phyloP scores from a whole-genome alignment of 495 filamentous ascomycete genomes.

The Neurospora sp. region DNA sequence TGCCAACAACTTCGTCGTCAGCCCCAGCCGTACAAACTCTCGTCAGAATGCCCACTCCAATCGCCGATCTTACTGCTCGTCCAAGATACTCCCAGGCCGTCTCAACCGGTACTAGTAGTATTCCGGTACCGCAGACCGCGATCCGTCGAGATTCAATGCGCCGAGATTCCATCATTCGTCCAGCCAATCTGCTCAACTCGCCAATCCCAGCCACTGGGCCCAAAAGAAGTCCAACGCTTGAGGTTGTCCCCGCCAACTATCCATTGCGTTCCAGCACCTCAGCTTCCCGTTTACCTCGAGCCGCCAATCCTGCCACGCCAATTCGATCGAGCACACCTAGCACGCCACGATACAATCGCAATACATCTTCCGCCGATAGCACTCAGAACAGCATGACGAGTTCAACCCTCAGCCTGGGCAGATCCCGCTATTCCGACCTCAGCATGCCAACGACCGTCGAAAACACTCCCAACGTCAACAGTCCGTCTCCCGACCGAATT shows the following conservation, averaged over 20 bases:
- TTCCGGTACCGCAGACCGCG: background rate
- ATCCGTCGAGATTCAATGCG: conserved; percentile 2
- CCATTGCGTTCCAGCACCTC: conserved; percentile 19
- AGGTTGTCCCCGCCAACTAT: conserved; percentile 11
- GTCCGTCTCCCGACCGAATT: conserved; percentile 1
- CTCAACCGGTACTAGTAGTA: background rate
- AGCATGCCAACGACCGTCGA: conserved; percentile 13
- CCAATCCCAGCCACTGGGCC: background rate
- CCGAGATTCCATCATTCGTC: conserved; percentile 5
- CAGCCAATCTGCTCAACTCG: background rate
- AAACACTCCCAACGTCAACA: conserved; percentile 13
- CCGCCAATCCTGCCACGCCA: conserved; percentile 21
- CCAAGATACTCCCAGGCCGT: conserved; percentile 14
- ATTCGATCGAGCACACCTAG: conserved; percentile 20
- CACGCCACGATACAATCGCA: conserved; percentile 10
- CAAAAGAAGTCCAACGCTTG: conserved; percentile 8
- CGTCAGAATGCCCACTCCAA: conserved; percentile 3
- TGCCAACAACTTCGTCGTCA: background rate
- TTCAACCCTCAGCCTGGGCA: conserved; percentile 20
- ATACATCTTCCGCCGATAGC: conserved; percentile 24
- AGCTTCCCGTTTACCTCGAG: conserved; percentile 19
- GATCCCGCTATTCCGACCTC: conserved; percentile 15
- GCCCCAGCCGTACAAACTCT: background rate
- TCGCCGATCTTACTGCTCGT: conserved; percentile 2
- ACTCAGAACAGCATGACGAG: conserved; percentile 25